phyloP scores from a whole-genome alignment of 1,139 yeast species.

The Taphrina communis region DNA sequence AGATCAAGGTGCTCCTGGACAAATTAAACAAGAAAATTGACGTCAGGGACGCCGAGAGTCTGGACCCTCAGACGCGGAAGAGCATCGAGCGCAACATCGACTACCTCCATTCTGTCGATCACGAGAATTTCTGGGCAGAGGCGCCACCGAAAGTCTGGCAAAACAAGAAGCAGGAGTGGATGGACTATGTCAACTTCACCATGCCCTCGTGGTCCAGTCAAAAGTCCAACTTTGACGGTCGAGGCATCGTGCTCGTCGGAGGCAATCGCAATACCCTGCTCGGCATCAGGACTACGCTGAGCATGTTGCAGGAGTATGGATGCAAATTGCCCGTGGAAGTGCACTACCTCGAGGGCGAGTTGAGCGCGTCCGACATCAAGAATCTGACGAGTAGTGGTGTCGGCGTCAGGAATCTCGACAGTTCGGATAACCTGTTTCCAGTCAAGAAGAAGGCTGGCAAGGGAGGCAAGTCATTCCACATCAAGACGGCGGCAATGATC shows the following conservation, averaged over 20 bases:
- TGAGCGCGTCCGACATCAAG: slow-evolving; percentile 20
- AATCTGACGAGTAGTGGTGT: slow-evolving; percentile 31
- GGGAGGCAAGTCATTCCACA: slow-evolving; percentile 40
- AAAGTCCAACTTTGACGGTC: slow-evolving; percentile 20
- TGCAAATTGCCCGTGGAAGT: slow-evolving; percentile 39
- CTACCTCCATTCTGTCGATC: slow-evolving; percentile 40
- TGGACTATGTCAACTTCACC: slow-evolving; percentile 35
- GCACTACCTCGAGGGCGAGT: slow-evolving; percentile 36
- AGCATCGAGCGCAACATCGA: slow-evolving; percentile 40
- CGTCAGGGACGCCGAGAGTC: slow-evolving; percentile 21
- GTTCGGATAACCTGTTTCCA: slow-evolving; percentile 28
- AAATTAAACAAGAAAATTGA: slow-evolving; percentile 33
- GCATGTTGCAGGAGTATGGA: slow-evolving; percentile 38
- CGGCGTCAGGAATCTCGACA: slow-evolving; percentile 22
- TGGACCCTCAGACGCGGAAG: slow-evolving; percentile 28
- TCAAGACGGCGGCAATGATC: slow-evolving; percentile 42
- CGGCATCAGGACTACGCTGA: slow-evolving; percentile 37
- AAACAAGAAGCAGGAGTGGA: slow-evolving; percentile 38
- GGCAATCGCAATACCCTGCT: slow-evolving; percentile 32
- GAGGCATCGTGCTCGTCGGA: slow-evolving; percentile 38
- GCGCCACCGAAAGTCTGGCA: slow-evolving; percentile 41
- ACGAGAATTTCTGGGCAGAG: slow-evolving; percentile 37
- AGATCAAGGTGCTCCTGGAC: slow-evolving; percentile 22
- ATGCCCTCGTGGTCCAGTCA: slow-evolving; percentile 39
- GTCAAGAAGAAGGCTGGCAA: slow-evolving; percentile 41